Conservation (phyloP, 1,284 basidiomycete genomes). For the Mycosarcoma maydis region DNA sequence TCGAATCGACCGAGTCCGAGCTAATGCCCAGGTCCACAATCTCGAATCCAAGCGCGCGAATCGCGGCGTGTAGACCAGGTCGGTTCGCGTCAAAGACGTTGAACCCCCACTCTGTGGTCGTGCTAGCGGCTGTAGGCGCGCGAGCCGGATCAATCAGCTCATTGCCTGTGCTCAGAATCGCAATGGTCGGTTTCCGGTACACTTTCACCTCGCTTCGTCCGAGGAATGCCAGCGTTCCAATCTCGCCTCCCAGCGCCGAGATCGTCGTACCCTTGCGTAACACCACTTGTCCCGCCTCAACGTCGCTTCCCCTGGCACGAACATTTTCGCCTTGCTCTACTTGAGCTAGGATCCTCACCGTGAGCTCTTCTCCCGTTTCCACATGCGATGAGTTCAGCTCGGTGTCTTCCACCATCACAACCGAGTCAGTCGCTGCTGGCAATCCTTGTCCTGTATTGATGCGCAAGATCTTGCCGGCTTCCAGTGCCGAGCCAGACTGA, state of each 20-base stretch:
- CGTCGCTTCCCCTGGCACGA: constrained; percentile 78
- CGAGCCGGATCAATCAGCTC: constrained; percentile 80
- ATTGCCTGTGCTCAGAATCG: constrained; percentile 84
- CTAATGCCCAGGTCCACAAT: constrained; percentile 84
- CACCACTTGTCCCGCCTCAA: constrained; percentile 75
- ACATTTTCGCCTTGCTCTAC: constrained; percentile 78
- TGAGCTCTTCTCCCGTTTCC: constrained; percentile 75
- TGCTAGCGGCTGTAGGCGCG: constrained; percentile 64
- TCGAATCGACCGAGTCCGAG: constrained; percentile 75
- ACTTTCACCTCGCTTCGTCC: constrained; percentile 76
- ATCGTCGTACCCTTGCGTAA: constrained; percentile 75
- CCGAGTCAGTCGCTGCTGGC: constrained; percentile 77
- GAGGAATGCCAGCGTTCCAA: constrained; percentile 84
- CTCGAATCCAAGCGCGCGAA: constrained; percentile 79
- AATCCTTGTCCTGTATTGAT: constrained; percentile 71
- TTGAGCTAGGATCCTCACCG: constrained; percentile 76
- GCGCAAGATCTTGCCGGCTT: constrained; percentile 45
- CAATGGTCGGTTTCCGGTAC: constrained; percentile 77
- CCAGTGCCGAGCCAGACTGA: constrained; percentile 2
- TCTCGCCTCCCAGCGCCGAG: constrained; percentile 78
- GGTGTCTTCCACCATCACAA: constrained; percentile 93
- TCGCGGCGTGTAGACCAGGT: constrained; percentile 77
- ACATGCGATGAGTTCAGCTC: constrained; percentile 73
- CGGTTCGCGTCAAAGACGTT: constrained; percentile 77
- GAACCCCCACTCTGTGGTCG: constrained; percentile 48